Evolutionary conservation across 2,329 filamentous ascomycete species (phyloP).

Genomic region (Beauveria scarabaeidicola): DNA sequence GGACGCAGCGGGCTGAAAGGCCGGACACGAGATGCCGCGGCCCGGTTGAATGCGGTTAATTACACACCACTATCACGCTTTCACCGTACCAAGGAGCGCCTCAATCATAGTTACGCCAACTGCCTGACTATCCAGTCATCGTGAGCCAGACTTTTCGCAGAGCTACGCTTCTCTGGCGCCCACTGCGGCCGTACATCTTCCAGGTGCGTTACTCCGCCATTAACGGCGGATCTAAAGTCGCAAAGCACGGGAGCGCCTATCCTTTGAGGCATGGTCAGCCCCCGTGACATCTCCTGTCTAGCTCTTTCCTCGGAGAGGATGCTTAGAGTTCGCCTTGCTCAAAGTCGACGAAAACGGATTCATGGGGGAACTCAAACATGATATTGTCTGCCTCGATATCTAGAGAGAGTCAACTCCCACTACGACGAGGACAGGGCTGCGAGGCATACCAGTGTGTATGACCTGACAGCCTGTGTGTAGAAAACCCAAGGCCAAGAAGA

Average conservation of each 20-base stretch:
- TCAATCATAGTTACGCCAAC: too few relatives aligned
- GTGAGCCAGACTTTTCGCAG: too few relatives aligned
- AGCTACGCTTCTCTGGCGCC: too few relatives aligned
- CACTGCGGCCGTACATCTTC: conserved; percentile 23
- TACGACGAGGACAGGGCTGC: too few relatives aligned
- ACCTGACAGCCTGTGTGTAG: conserved; percentile 37
- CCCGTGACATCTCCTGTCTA: conserved; percentile 30
- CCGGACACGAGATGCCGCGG: too few relatives aligned
- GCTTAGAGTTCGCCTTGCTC: conserved; percentile 26
- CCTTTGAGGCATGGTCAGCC: conserved; percentile 25
- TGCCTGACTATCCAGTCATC: too few relatives aligned
- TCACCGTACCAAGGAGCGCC: too few relatives aligned
- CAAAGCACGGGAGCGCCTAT: conserved; percentile 32
- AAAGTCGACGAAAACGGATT: conserved; percentile 15
- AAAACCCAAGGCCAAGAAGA: conserved; percentile 37
- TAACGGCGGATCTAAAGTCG: conserved; percentile 40
- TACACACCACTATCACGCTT: too few relatives aligned
- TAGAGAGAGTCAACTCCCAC: neutral
- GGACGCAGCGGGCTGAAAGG: too few relatives aligned
- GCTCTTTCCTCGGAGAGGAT: conserved; percentile 30
- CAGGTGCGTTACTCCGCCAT: conserved; percentile 24
- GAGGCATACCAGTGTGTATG: conserved; percentile 33
- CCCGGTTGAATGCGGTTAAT: too few relatives aligned
- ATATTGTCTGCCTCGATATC: conserved; percentile 19
- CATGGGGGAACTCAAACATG: conserved; percentile 18